Evolutionary conservation across 208 protist genomes (phyloP).

Genomic region (Trypanosoma platydactyli): DNA sequence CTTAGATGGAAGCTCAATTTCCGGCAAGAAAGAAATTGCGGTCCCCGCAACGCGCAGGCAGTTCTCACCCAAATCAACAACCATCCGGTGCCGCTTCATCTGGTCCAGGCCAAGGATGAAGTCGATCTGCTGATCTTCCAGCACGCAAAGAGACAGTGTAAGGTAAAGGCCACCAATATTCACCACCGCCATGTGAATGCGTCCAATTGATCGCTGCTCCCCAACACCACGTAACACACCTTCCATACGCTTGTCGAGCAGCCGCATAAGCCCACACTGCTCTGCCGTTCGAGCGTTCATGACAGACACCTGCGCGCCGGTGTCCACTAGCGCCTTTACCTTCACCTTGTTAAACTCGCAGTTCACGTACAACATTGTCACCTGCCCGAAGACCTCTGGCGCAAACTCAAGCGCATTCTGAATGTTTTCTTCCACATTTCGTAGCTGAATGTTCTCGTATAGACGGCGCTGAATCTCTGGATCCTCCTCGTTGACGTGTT

Average conservation of each 20-base stretch:
- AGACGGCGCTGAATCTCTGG: conserved; percentile 69
- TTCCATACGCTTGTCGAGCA: conserved; percentile 87
- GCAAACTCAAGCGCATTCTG: conserved; percentile 91
- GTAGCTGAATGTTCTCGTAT: conserved; percentile 77
- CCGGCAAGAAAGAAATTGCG: conserved; percentile 55
- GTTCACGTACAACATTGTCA: conserved; percentile 94
- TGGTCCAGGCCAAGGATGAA: conserved; percentile 96
- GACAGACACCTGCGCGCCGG: conserved; percentile 79
- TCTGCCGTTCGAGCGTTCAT: conserved; percentile 84
- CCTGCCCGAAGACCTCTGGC: conserved; percentile 90
- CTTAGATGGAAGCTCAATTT: conserved; percentile 45
- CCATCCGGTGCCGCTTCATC: conserved; percentile 83
- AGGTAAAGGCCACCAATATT: conserved; percentile 80
- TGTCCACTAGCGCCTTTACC: conserved; percentile 96
- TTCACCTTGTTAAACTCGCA: conserved; percentile 86
- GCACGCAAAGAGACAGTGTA: conserved; percentile 85
- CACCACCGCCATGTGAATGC: conserved; percentile 85
- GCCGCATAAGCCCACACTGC: conserved; percentile 80
- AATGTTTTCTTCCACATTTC: conserved; percentile 91
- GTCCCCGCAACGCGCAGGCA: conserved; percentile 47
- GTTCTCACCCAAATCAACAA: conserved; percentile 67
- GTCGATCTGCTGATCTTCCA: conserved; percentile 88
- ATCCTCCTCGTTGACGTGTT: conserved; percentile 50
- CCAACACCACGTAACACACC: conserved; percentile 92
- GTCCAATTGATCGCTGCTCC: conserved; percentile 86